Conservation (phyloP, 306 rosid species). For the Citrullus colocynthis region DNA sequence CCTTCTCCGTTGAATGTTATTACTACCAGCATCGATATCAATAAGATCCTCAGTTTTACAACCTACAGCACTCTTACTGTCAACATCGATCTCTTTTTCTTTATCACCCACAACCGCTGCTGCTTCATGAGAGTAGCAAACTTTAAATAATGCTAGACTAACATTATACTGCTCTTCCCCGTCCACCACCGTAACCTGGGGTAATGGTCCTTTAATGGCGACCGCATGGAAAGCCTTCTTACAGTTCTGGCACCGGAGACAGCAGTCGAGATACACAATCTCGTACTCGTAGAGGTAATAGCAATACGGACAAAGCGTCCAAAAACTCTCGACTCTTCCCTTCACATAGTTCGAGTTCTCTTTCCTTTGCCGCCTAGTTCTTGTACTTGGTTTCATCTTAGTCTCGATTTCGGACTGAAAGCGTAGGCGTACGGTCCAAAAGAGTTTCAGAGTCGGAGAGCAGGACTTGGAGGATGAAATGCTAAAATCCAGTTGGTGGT, state of each 20-base stretch:
- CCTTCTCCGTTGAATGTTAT: neutral
- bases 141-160: slow-evolving; percentile 19
- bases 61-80: neutral
- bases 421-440: slow-evolving; percentile 22
- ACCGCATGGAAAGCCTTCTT: slow-evolving; percentile 45
- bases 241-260: slow-evolving; percentile 47
- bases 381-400: neutral
- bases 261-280: slow-evolving; percentile 32
- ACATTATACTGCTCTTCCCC: slow-evolving; percentile 47
- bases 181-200: slow-evolving; percentile 16
- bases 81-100: neutral
- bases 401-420: slow-evolving; percentile 32
- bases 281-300: slow-evolving; percentile 43
- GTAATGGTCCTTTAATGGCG: slow-evolving; percentile 31
- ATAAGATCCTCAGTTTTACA: slow-evolving; percentile 2
- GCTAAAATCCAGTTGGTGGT: slow-evolving; percentile 22
- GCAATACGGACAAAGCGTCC: slow-evolving; percentile 79
- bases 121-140: slow-evolving; percentile 10
- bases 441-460: slow-evolving; percentile 17
- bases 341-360: neutral
- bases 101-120: neutral
- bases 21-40: neutral
- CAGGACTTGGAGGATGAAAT: slow-evolving; percentile 27
- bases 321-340: slow-evolving; percentile 25
- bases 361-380: neutral